A percentile compares a stretch with the other conserved stretches of the same genome.
Conservation (phyloP, 768 basidiomycete genomes). For the Leccinum subtestaceum region DNA sequence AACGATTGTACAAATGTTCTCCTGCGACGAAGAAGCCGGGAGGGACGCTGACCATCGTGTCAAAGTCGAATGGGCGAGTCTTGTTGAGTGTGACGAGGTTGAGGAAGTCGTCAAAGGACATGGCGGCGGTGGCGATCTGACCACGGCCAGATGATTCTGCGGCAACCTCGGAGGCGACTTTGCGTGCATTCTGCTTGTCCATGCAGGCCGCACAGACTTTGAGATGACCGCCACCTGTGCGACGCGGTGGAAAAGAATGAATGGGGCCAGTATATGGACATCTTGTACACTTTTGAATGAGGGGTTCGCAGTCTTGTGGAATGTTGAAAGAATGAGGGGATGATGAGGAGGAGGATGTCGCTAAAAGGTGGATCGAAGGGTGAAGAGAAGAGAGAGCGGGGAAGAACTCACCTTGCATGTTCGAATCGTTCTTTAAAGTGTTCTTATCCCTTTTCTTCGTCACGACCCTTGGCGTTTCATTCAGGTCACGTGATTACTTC, state of each 20-base stretch:
- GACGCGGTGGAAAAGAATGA: constrained; percentile 29
- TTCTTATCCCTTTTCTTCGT: constrained; percentile 12
- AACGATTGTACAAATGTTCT: constrained; percentile 35
- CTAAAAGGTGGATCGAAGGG: constrained; percentile 9
- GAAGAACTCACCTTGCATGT: constrained; percentile 23
- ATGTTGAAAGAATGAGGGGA: constrained; percentile 19
- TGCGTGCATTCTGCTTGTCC: constrained; percentile 35
- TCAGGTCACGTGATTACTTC: constrained; percentile 16
- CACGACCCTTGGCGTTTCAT: not conserved
- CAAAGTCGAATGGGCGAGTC: constrained; percentile 32
- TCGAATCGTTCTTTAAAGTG: constrained; percentile 10
- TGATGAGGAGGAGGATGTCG: constrained; percentile 18
- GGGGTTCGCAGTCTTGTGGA: constrained; percentile 11
- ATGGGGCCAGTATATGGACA: constrained; percentile 31
- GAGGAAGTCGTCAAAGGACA: constrained; percentile 34
- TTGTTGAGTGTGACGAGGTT: constrained; percentile 33
- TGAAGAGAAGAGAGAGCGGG: constrained; percentile 1
- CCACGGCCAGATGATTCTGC: constrained; percentile 28
- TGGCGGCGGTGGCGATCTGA: constrained; percentile 37
- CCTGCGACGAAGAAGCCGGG: constrained; percentile 32
- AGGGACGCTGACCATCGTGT: constrained; percentile 34
- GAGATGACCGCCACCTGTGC: constrained; percentile 31
- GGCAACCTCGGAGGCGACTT: constrained; percentile 30
- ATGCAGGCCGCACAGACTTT: constrained; percentile 33
- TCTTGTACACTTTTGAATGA: constrained; percentile 32